Base-by-base conservation (phyloP, 352 stramenopile species). In the Albugo candida region DNA sequence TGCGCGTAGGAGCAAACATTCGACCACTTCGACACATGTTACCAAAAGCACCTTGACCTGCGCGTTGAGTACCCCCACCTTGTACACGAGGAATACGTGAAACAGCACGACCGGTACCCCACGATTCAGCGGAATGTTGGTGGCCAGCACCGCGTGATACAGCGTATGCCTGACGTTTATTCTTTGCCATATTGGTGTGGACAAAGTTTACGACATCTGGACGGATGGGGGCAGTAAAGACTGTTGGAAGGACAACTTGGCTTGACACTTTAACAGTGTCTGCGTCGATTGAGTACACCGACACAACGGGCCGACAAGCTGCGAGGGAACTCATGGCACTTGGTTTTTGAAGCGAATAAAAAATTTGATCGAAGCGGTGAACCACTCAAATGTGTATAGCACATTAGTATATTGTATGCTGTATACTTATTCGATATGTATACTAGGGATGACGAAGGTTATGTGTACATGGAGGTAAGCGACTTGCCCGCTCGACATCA, bases 181-280 rank as follows among this genome's bases (percentile, higher is more conserved):
- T 99, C 88, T 99, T 99, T 72, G 91, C 92, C 78, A 99, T 97
- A 82, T 98, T 97, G 38, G 88, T 98, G 84, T 99, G 95, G 41
- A 99, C 95, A 61, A 98, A 98, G 60, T 97, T 94, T 57, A 99
- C 94, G 46, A 99, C 82, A 74, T 99, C 95, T 47, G 93, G 88
- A 63, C 95, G 93, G 67, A 99, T 97, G 48, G 95, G 95, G 35
- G 95, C 92, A 56, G 87, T 97, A 77, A 98, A 96, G 56, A 98
- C 93, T 45, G 70, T 78, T 27, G 94, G 94, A 37, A 98, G 83
- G 55, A 80, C 73, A 48, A 95, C 80, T 65, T 95, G 84, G 57
- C 70, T 71, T 41, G 71, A 51, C 49, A 96, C 92, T 42, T 88
- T 64, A 54, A 78, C 75, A 27, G 62, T 71, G 53, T 83, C 72